Base-by-base conservation (phyloP, 2,329 filamentous ascomycete species). In the Cercospora citrullina region DNA sequence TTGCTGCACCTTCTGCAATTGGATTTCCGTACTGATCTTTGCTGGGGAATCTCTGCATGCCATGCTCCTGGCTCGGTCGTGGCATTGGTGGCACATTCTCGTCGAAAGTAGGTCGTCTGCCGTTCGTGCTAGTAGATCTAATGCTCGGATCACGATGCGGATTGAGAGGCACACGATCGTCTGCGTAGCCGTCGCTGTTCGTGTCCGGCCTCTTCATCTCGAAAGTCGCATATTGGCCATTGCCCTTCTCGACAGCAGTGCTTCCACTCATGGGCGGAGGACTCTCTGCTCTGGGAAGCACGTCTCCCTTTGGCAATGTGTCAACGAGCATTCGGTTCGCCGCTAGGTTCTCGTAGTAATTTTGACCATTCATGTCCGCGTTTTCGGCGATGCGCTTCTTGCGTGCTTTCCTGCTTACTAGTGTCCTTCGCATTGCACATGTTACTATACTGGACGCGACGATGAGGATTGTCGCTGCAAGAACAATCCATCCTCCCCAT, bases 351-450 rank as follows among this genome's bases (percentile, higher is more conserved):
- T 81, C 79, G 80, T 96, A 97, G 78, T 91, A 97, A 77, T 94
- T 95, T 75, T 95, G 89, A 30, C 94, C 94, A 78, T 92, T 98
- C 94, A 98, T 98, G 78, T 98, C 94, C 7, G 94, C 92, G 77
- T 98, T 97, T 79, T 96, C 91, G 2, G 89, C 93, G 77, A 98
- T 96, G 57, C 93, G 88, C 83, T 90, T 92, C 85, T 95, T 94
- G 70, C 94, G 87, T n/a, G 94, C 92, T 82, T 97, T 97, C 74
- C 94, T 88, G 79, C 92, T 92, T 69, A 97, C 92, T 66, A 98
- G 84, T 2, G 94, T 96, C 68, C 94, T 89, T 71, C 95, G 91
- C 93, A 98, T 98, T 23, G 93, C 93, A 78, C 94, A 99, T 8
- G 93, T 94, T 39, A 97, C 89, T 66, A 99, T 86, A 51, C 90